Evolutionary conservation across 352 stramenopile species (phyloP), one percentile per base, ranked within the genome.

Genomic region (Aphanomyces euteiches): DNA sequence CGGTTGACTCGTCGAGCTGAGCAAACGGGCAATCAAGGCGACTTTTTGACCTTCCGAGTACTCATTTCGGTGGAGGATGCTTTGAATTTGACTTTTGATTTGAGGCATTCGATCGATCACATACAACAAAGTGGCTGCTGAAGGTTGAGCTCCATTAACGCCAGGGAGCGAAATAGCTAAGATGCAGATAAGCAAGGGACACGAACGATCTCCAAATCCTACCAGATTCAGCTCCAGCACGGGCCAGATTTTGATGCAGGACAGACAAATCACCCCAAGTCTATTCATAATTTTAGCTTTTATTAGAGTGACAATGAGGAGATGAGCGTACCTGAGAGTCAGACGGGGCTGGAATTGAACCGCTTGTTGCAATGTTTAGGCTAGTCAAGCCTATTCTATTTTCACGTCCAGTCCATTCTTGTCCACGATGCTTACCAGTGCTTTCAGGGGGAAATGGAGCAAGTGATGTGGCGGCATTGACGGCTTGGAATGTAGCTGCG

Each of bases 81-180:
- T 82, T 75, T 95, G 87, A 68, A 95, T 95, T 79, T 95, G 91
- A 78, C 90, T 85, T 82, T 95, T 95, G 74, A 95, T 92, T 82
- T 93, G 85, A 19, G 87, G 87, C 85, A 93, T 92, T 5, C 85
- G 83, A 60, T 95, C 87, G 19, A 95, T 72, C 19, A 95, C 85
- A 56, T 93, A 83, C 36, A 95, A 68, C 50, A 95, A 65, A 36
- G 87, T 88, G 6, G 85, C 90, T 3, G 87, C 93, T 28, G 83
- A 91, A 73, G 92, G 84, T 6, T 83, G 83, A 74, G 17, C 72
- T 12, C 70, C 68, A 60, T 34, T 54, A 8, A 56, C 53, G 68
- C 34, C 47, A 17, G 53, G 38, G 59, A 65, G 48, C 48, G 17
- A 47, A 36, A 36, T 64, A 59, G 28, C 59, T 59, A 68, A 56